phyloP scores from a whole-genome alignment of 2,329 filamentous ascomycete genomes.

The Arachnomyces sp. region DNA sequence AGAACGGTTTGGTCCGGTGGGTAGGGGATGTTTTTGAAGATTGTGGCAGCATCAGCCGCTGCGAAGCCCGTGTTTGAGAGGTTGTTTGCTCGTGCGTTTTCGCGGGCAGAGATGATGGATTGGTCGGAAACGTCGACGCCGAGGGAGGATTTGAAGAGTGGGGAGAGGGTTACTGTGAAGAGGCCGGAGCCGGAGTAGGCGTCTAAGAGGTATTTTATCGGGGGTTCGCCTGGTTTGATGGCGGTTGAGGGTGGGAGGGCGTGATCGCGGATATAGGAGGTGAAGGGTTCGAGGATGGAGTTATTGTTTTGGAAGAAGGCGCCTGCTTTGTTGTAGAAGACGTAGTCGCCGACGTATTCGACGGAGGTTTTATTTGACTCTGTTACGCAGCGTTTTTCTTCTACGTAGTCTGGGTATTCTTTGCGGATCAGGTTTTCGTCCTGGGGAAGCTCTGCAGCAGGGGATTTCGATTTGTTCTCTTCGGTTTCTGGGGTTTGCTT shows the following conservation, averaged over 20 bases:
- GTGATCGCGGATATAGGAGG: slow-evolving; percentile 72
- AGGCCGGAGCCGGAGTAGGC: slow-evolving; percentile 96
- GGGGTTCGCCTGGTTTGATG: slow-evolving; percentile 27
- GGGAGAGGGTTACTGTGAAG: slow-evolving; percentile 88
- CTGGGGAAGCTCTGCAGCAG: slow-evolving; percentile 25
- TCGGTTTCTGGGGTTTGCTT: slow-evolving; percentile 14
- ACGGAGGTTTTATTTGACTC: slow-evolving; percentile 73
- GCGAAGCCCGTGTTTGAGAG: slow-evolving; percentile 74
- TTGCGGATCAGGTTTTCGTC: slow-evolving; percentile 44
- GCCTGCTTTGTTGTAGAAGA: slow-evolving; percentile 85
- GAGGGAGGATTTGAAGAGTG: slow-evolving; percentile 67
- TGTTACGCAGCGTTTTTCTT: slow-evolving; percentile 83
- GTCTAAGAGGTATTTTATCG: slow-evolving; percentile 83
- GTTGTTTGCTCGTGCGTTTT: slow-evolving; percentile 70
- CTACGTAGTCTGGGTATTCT: slow-evolving; percentile 53
- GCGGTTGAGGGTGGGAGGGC: slow-evolving; percentile 52
- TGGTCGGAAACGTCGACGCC: slow-evolving; percentile 82
- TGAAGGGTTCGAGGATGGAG: slow-evolving; percentile 83
- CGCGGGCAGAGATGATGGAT: slow-evolving; percentile 68
- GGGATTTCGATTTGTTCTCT: slow-evolving; percentile 17
- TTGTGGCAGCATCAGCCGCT: slow-evolving; percentile 72
- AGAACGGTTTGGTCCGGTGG: slow-evolving; percentile 75
- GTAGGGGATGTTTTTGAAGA: slow-evolving; percentile 71
- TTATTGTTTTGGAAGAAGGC: slow-evolving; percentile 99
- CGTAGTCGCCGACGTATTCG: slow-evolving; percentile 78